Conservation (phyloP, 345 rosid genomes). For the Citrus reticulata region DNA sequence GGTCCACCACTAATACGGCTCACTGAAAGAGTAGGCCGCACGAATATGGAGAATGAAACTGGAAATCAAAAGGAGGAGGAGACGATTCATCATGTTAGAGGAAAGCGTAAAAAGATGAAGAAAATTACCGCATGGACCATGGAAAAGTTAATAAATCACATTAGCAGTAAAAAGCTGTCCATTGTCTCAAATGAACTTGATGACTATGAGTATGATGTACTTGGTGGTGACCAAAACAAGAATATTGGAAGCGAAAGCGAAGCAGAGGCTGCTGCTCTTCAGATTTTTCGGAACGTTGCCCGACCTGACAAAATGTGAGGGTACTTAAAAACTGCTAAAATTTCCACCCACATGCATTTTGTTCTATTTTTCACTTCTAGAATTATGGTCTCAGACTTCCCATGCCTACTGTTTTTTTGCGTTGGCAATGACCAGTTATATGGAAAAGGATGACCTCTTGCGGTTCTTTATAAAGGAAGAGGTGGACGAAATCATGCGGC, state of each 20-base stretch:
- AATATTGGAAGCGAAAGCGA: constrained; percentile 65
- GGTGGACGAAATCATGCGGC: constrained; percentile 35
- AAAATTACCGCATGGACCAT: constrained; percentile 74
- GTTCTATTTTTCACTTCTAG: no score
- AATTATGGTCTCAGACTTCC: not conserved
- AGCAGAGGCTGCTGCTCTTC: constrained; percentile 57
- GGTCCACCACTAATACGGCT: constrained; percentile 54
- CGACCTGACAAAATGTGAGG: constrained; percentile 41
- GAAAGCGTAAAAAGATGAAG: constrained; percentile 53
- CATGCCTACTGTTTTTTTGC: not conserved
- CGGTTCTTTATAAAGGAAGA: constrained; percentile 59
- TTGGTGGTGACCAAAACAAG: not conserved
- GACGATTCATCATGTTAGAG: constrained; percentile 41
- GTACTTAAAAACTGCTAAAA: not conserved
- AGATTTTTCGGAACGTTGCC: constrained; percentile 56
- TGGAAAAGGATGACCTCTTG: constrained; percentile 62
- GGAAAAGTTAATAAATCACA: constrained; percentile 51
- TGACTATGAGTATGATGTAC: constrained; percentile 14
- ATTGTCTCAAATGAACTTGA: constrained; percentile 38
- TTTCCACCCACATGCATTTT: no score
- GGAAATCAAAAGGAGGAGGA: constrained; percentile 31
- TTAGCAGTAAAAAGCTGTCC: constrained; percentile 41
- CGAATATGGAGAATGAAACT: constrained; percentile 17
- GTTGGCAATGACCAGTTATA: constrained; percentile 28
- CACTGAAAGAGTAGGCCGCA: constrained; percentile 32